Conservation (phyloP, 208 protist species). For the Leptomonas pyrrhocoris region DNA sequence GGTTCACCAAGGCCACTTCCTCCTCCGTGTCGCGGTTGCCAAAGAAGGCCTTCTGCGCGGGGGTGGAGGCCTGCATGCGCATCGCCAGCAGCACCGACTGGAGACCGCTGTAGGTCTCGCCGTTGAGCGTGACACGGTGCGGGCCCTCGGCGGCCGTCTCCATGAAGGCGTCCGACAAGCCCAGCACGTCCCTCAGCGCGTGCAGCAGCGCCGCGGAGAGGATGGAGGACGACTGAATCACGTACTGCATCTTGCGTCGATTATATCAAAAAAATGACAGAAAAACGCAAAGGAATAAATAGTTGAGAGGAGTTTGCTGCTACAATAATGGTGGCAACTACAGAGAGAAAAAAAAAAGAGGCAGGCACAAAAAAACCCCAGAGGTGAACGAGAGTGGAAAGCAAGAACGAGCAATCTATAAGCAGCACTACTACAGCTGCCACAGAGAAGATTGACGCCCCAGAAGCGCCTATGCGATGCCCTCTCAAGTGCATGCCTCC, state of each 20-base stretch:
- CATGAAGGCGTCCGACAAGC: constrained; percentile 11
- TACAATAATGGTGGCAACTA: neutral
- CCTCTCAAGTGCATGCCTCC: too few relatives aligned
- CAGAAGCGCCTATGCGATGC: too few relatives aligned
- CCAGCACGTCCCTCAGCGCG: constrained; percentile 30
- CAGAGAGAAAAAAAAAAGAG: neutral
- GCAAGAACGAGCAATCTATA: too few relatives aligned
- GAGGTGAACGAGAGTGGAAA: neutral
- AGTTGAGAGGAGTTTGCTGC: neutral
- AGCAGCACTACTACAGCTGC: too few relatives aligned
- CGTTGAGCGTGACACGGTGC: constrained; percentile 31
- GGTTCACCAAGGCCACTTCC: constrained; percentile 49
- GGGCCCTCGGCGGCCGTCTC: constrained; percentile 27
- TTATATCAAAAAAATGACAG: neutral
- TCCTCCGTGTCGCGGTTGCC: constrained; percentile 39
- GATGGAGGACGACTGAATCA: constrained; percentile 31
- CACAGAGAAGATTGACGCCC: too few relatives aligned
- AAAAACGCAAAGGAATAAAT: constrained; percentile 10
- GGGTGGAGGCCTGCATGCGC: constrained; percentile 25
- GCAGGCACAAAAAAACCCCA: neutral
- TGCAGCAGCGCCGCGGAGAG: constrained; percentile 37
- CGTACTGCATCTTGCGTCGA: constrained; percentile 26
- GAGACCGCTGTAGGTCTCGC: constrained; percentile 33
- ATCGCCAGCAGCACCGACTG: constrained; percentile 41
- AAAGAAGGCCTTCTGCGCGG: constrained; percentile 38